Percentiles rank a stretch among this genome's conserved stretches.
Conservation (phyloP, 2,329 filamentous ascomycete species). For the Fusarium mangiferae region DNA sequence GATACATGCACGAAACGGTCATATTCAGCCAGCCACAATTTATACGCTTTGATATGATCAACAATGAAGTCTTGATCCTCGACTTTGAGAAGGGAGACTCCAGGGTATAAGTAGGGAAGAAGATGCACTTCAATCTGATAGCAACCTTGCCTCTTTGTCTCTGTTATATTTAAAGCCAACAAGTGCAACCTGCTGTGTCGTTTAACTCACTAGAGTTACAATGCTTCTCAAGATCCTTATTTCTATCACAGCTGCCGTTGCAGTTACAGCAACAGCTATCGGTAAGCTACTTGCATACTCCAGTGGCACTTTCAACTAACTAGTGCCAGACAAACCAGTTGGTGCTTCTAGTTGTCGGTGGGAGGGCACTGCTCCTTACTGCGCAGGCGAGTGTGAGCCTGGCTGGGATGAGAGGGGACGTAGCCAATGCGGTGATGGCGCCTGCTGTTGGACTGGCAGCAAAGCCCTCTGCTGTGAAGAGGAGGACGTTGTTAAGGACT, state of each 20-base stretch:
- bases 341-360: neutral
- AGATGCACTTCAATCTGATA: neutral
- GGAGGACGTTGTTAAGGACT: neutral
- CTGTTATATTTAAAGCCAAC: neutral
- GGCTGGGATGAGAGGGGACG: neutral
- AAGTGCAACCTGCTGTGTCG: neutral
- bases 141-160: neutral
- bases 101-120: neutral
- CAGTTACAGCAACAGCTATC: neutral
- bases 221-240: neutral
- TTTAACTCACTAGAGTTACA: neutral
- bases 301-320: neutral
- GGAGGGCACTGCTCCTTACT: neutral
- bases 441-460: neutral
- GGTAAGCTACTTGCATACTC: neutral
- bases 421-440: neutral
- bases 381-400: rapidly evolving
- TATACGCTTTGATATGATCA: neutral
- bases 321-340: neutral
- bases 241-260: neutral
- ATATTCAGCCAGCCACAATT: neutral
- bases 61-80: neutral
- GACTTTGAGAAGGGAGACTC: neutral
- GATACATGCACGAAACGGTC: neutral
- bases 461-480: neutral